Conservation (phyloP, 352 stramenopile species). For the Phytophthora europaea region DNA sequence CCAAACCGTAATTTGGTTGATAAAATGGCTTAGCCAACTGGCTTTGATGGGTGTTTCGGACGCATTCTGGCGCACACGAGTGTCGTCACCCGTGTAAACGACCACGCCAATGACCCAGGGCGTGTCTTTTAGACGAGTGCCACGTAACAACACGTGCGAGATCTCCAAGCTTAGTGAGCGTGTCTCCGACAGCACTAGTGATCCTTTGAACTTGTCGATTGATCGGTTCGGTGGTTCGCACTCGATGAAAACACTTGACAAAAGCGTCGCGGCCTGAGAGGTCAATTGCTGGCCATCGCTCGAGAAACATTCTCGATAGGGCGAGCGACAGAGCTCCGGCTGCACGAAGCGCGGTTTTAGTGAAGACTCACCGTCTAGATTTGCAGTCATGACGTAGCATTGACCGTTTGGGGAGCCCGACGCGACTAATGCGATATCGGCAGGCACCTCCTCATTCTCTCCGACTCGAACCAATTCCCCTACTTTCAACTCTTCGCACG, state of each 20-base stretch:
- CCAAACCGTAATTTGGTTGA: constrained; percentile 86
- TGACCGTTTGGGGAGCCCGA: constrained; percentile 63
- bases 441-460: constrained; percentile 79
- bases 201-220: constrained; percentile 89
- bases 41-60: constrained; percentile 79
- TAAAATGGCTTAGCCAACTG: constrained; percentile 77
- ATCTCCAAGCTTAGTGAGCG: constrained; percentile 58
- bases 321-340: constrained; percentile 37
- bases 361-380: constrained; percentile 91
- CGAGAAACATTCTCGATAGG: constrained; percentile 35
- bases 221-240: constrained; percentile 61
- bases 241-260: constrained; percentile 35
- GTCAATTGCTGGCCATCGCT: constrained; percentile 37
- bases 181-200: constrained; percentile 43
- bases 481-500: constrained; percentile 70
- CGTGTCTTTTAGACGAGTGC: constrained; percentile 79
- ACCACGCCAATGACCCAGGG: constrained; percentile 77
- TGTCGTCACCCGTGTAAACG: constrained; percentile 91
- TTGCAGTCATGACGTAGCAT: constrained; percentile 89
- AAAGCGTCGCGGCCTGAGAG: constrained; percentile 10
- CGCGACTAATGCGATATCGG: constrained; percentile 76
- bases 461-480: constrained; percentile 83
- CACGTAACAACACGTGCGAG: constrained; percentile 78
- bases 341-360: constrained; percentile 84
- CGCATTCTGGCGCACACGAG: constrained; percentile 87